Evolutionary conservation across 345 rosid species (phyloP), one percentile per base, ranked within the genome.

Genomic region (Gynandropsis gynandra): DNA sequence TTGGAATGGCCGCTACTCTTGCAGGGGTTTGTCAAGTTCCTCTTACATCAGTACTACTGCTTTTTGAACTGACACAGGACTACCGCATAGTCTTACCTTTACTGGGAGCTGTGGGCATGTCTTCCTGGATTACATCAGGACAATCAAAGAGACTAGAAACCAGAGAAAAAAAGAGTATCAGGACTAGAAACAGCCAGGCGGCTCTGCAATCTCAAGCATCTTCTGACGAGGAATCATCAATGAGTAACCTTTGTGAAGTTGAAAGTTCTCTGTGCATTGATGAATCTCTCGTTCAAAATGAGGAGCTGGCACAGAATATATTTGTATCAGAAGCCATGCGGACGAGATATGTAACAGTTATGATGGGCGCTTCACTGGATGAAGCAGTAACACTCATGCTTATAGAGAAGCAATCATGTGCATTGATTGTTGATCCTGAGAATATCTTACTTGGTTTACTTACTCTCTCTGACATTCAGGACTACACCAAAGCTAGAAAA

Each of bases 11-110:
- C 54, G 95, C 97, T 64, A 86, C 95, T 50, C 94, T 89, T 62
- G 95, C 96, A 9, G 97, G 97, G 59, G 97, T 89, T 44, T 89
- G 97, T 69, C 94, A 89, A 65, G 97, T 89, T 50, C 96, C 97
- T 59, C 97, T 89, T 65, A 89, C 97, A 40, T 68, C 97, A 1
- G 97, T 86, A 47, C 65, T 89, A 54, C 71, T 86, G 62, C 88
- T 89, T 40, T 89, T 89, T 62, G 97, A 89, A 54, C 76, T 89
- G 52, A 86, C 96, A 38, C 97, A 83, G 58, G 97, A 89, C 58
- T 89, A 86, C 62, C 78, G 90, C 50, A 89, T 86, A 56, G 96
- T 89, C 59, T 73, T 89, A 24, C 97, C 96, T 1, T 73, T 86
- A 58, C 75, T 89, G 8, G 94, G 88, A 67, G 95, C 89, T 54